Evolutionary conservation across 352 stramenopile genomes (phyloP).

Genomic region (Plasmopara muralis): DNA sequence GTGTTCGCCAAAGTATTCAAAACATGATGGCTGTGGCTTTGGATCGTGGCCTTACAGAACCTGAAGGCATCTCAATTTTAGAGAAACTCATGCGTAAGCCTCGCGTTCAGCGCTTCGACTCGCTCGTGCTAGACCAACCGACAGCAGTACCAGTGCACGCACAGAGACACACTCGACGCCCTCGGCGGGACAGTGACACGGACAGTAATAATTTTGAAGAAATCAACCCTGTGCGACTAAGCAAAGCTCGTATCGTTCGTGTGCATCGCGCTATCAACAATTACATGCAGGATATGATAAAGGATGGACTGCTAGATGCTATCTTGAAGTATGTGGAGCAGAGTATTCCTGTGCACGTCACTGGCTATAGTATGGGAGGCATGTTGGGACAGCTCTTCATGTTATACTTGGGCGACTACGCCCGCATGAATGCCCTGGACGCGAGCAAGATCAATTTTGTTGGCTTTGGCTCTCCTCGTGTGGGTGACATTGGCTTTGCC

Average conservation of each 20-base stretch:
- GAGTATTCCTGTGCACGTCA: conserved; percentile 72
- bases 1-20: conserved; percentile 78
- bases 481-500: conserved; percentile 74
- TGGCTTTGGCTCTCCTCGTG: conserved; percentile 73
- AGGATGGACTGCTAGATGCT: conserved; percentile 63
- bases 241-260: conserved; percentile 49
- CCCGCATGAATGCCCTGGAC: conserved; percentile 66
- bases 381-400: conserved; percentile 78
- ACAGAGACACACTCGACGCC: conserved; percentile 44
- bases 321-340: conserved; percentile 70
- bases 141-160: conserved; percentile 45
- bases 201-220: conserved; percentile 33
- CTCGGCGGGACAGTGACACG: conserved; percentile 45
- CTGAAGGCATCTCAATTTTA: conserved; percentile 54
- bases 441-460: conserved; percentile 80
- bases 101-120: conserved; percentile 62
- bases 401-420: conserved; percentile 67
- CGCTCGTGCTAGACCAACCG: conserved; percentile 54
- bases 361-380: conserved; percentile 81
- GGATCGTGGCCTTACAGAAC: conserved; percentile 68
- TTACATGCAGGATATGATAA: conserved; percentile 85
- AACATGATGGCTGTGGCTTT: conserved; percentile 81
- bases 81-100: conserved; percentile 64
- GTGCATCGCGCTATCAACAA: conserved; percentile 74
- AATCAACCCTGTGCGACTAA: conserved; percentile 50